phyloP scores from a whole-genome alignment of 2,329 filamentous ascomycete species.

The Plectosphaerella cucumerina region DNA sequence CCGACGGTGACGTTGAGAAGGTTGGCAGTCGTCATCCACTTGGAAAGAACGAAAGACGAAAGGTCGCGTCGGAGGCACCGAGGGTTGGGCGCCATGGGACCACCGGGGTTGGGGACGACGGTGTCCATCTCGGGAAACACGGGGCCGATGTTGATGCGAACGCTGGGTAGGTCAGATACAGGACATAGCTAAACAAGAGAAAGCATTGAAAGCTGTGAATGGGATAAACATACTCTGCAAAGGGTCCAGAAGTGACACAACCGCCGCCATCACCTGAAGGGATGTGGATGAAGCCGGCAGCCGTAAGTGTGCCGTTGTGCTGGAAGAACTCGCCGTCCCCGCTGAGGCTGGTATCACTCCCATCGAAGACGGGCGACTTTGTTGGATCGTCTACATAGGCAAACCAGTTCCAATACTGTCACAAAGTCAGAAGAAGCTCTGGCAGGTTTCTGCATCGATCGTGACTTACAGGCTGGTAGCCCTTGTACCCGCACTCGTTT shows the following conservation, averaged over 20 bases:
- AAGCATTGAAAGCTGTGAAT: no score
- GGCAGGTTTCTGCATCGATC: no score
- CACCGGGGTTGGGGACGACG: slow-evolving; percentile 1
- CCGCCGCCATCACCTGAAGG: slow-evolving; percentile 30
- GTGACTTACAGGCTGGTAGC: slow-evolving; percentile 9
- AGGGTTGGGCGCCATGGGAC: slow-evolving; percentile 18
- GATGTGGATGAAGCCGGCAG: slow-evolving; percentile 20
- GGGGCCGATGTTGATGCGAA: slow-evolving; percentile 23
- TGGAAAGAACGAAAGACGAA: no score
- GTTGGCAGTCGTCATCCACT: slow-evolving; percentile 2
- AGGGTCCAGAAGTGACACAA: neutral
- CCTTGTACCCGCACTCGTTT: slow-evolving; percentile 11
- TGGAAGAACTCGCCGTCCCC: slow-evolving; percentile 30
- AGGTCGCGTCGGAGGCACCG: slow-evolving; percentile 27
- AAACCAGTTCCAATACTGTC: slow-evolving; percentile 32
- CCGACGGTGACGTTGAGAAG: slow-evolving; percentile 18
- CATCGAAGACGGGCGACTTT: slow-evolving; percentile 34
- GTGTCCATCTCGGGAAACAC: slow-evolving; percentile 14
- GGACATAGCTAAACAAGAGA: neutral
- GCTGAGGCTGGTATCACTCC: slow-evolving; percentile 30
- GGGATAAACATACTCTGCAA: no score
- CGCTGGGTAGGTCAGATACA: slow-evolving; percentile 4
- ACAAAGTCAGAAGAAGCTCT: neutral
- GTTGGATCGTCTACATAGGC: slow-evolving; percentile 20
- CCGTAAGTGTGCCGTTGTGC: slow-evolving; percentile 15